A percentile compares a stretch with the other conserved stretches of the same genome.
Conservation (phyloP, 2,329 filamentous ascomycete genomes). For the Microcera coccophila region DNA sequence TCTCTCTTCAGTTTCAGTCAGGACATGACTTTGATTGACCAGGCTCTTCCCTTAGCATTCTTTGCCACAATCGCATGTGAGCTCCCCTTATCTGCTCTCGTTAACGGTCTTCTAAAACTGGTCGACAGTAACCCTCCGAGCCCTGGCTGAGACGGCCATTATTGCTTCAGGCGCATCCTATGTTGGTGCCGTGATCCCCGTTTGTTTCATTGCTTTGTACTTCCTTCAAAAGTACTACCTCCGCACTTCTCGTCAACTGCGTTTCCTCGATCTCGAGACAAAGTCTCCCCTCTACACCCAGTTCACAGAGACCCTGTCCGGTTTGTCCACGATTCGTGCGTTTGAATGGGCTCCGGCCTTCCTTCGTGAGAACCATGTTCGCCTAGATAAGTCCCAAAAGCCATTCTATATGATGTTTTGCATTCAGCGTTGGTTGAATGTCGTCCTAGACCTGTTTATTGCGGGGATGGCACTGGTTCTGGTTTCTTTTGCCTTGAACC, state of each 20-base stretch:
- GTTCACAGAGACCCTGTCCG: constrained; percentile 47
- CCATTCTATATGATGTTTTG: constrained; percentile 48
- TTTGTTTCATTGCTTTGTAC: constrained; percentile 39
- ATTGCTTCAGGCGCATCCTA: constrained; percentile 24
- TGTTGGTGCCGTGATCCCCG: constrained; percentile 39
- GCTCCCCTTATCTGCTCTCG: constrained; percentile 8
- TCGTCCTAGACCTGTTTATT: constrained; percentile 47
- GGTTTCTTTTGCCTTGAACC: constrained; percentile 40
- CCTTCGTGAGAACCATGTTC: constrained; percentile 30
- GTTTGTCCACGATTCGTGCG: constrained; percentile 47
- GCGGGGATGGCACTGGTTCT: constrained; percentile 44
- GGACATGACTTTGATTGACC: constrained; percentile 42
- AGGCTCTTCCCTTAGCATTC: constrained; percentile 34
- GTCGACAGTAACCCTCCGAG: constrained; percentile 29
- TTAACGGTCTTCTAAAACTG: constrained; percentile 2
- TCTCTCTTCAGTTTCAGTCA: constrained; percentile 36
- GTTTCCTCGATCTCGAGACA: constrained; percentile 49
- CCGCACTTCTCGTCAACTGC: constrained; percentile 49
- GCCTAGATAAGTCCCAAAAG: constrained; percentile 43
- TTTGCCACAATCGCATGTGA: constrained; percentile 28
- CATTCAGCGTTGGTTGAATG: constrained; percentile 47
- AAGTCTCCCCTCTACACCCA: constrained; percentile 49
- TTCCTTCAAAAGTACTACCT: constrained; percentile 48
- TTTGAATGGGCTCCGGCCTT: constrained; percentile 44
- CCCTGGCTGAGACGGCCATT: constrained; percentile 19